Percentiles rank a stretch among this genome's conserved stretches.
Evolutionary conservation across 192 early-diverging fungal genomes (phyloP).

Genomic region (Coemansia nantahalensis): DNA sequence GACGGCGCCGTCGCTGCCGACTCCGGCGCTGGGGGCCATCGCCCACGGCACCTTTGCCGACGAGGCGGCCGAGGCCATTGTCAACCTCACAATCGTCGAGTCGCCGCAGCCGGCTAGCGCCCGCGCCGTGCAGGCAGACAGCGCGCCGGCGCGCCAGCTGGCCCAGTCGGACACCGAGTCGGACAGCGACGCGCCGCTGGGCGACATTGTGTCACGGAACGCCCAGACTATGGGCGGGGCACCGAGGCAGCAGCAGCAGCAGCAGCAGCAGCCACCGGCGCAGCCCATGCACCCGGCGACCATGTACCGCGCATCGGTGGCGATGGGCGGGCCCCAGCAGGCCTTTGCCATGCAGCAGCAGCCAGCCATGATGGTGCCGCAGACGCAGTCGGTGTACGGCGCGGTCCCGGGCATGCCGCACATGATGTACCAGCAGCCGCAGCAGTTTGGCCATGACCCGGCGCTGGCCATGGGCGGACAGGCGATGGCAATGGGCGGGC

Average conservation of each 20-base stretch:
- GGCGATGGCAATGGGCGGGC: slow-evolving; percentile 20
- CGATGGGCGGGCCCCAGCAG: slow-evolving; percentile 19
- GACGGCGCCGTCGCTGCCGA: slow-evolving; percentile 40
- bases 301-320: slow-evolving; percentile 40
- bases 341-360: slow-evolving; percentile 31
- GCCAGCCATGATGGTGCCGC: slow-evolving; percentile 24
- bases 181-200: slow-evolving; percentile 43
- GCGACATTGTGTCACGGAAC: slow-evolving; percentile 28
- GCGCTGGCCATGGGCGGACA: slow-evolving; percentile 18
- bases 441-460: slow-evolving; percentile 44
- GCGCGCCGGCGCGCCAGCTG: slow-evolving; percentile 23
- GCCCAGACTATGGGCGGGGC: slow-evolving; percentile 20
- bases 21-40: slow-evolving; percentile 18
- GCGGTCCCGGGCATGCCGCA: slow-evolving; percentile 20
- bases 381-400: slow-evolving; percentile 46
- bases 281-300: slow-evolving; percentile 21
- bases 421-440: slow-evolving; percentile 38
- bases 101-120: slow-evolving; percentile 28
- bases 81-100: slow-evolving; percentile 43
- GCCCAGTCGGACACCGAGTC: slow-evolving; percentile 43
- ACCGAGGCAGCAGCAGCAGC: slow-evolving; percentile 22
- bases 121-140: slow-evolving; percentile 1
- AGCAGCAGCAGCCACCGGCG: slow-evolving; percentile 26
- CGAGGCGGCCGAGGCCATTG: slow-evolving; percentile 39
- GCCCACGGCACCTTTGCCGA: slow-evolving; percentile 41